These are phyloP conservation scores for Discostella stelligeroides DNA, from an alignment of 108 stramenopile genomes.

Conservation along the genomic window DNA sequence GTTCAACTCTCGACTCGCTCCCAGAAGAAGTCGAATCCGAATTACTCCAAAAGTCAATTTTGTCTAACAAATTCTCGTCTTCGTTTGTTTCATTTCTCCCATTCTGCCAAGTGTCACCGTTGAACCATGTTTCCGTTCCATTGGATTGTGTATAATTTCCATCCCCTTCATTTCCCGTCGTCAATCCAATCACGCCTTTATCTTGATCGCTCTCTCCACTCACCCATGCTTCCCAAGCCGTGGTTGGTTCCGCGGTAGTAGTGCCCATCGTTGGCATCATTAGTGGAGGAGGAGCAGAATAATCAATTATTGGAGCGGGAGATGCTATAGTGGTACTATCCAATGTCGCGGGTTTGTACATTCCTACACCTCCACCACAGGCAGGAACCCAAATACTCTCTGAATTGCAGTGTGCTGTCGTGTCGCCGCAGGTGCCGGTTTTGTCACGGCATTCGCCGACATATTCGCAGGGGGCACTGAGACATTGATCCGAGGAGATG, in stretches of 20 bases:
- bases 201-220: not conserved
- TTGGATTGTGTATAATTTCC: not conserved
- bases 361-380: conserved; percentile 10
- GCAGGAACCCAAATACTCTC: conserved; percentile 16
- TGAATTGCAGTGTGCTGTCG: conserved; percentile 10
- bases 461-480: conserved; percentile 3
- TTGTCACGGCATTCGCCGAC: conserved; percentile 13
- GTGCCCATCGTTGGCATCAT: not conserved
- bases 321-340: not conserved
- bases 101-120: not conserved
- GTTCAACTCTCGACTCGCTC: no score
- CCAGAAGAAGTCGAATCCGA: not conserved
- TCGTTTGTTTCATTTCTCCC: not conserved
- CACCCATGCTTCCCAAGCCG: conserved; percentile 3
- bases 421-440: conserved; percentile 11
- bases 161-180: not conserved
- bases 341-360: not conserved
- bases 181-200: not conserved
- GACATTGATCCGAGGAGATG: not conserved
- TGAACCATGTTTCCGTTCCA: not conserved
- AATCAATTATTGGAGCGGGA: not conserved
- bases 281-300: not conserved
- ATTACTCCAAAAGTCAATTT: not conserved
- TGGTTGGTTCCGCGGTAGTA: not conserved
- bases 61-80: not conserved